Evolutionary conservation across 805 yeast species (phyloP).

Genomic region (Wickerhamiella nectarea): DNA sequence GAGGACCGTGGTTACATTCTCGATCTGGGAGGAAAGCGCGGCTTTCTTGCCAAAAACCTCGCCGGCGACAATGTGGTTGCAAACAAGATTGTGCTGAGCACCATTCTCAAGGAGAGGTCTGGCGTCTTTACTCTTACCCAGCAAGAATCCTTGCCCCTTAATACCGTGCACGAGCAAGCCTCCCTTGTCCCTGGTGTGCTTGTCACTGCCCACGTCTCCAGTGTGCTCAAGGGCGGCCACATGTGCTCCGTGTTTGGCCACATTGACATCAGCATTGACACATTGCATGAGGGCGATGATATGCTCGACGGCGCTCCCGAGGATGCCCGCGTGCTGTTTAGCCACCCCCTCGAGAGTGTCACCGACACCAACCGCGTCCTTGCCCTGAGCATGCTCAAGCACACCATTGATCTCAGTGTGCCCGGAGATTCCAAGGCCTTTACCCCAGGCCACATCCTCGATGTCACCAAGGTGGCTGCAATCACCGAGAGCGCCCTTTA

Average conservation of each 20-base stretch:
- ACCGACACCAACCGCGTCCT: conserved; percentile 41
- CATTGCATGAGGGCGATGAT: conserved; percentile 47
- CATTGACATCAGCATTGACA: conserved; percentile 54
- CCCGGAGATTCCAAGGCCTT: conserved; percentile 33
- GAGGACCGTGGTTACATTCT: conserved; percentile 89
- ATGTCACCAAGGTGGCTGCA: conserved; percentile 42
- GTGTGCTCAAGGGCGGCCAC: conserved; percentile 47
- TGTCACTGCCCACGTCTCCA: conserved; percentile 59
- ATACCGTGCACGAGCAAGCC: conserved; percentile 53
- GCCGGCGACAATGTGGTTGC: conserved; percentile 29
- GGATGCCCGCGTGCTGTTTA: conserved; percentile 16
- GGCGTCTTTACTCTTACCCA: conserved; percentile 18
- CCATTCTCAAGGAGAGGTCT: conserved; percentile 28
- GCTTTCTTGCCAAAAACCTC: conserved; percentile 62
- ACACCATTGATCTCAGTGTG: conserved; percentile 30
- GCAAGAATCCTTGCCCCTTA: conserved; percentile 39
- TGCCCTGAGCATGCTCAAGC: conserved; percentile 50
- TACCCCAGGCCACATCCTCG: conserved; percentile 60
- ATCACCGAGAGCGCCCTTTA: conserved; percentile 32
- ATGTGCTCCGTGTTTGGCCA: conserved; percentile 62
- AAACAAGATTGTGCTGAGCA: conserved; percentile 61
- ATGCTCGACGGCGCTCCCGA: conserved; percentile 14
- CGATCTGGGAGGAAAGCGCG: conserved; percentile 43
- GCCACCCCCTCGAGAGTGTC: conserved; percentile 16
- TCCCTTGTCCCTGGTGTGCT: conserved; percentile 59